Percentiles rank a stretch among this genome's conserved stretches.
Conservation (phyloP, 2,329 filamentous ascomycete genomes). For the Aspergillus fructus region DNA sequence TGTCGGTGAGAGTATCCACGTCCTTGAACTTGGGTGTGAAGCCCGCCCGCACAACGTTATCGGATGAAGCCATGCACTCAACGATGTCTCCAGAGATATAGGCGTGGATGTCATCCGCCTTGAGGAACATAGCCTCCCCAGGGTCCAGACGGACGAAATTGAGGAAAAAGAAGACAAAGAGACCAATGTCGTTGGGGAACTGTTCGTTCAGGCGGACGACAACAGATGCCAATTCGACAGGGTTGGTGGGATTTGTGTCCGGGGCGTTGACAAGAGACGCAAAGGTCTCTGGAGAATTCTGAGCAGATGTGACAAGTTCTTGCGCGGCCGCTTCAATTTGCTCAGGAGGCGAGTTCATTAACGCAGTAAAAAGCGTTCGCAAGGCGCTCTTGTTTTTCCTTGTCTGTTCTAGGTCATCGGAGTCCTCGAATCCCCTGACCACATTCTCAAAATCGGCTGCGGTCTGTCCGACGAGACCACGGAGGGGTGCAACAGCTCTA, state of each 20-base stretch:
- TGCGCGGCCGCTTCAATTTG: constrained; percentile 65
- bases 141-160: constrained; percentile 87
- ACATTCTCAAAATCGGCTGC: constrained; percentile 57
- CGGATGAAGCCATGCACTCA: constrained; percentile 98
- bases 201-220: constrained; percentile 75
- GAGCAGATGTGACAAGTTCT: constrained; percentile 69
- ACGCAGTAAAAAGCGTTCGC: constrained; percentile 68
- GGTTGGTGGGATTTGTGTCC: constrained; percentile 36
- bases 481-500: constrained; percentile 62
- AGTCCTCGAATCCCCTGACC: constrained; percentile 57
- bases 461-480: constrained; percentile 57
- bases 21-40: constrained; percentile 99
- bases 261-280: constrained; percentile 52
- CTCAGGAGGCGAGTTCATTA: constrained; percentile 76
- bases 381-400: constrained; percentile 75
- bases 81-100: constrained; percentile 80
- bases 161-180: constrained; percentile 95
- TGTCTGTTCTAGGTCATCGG: constrained; percentile 44
- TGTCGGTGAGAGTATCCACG: constrained; percentile 79
- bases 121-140: constrained; percentile 93
- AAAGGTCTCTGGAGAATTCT: constrained; percentile 68
- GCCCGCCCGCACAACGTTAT: constrained; percentile 95
- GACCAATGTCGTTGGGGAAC: constrained; percentile 85
- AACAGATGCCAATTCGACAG: constrained; percentile 70
- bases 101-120: constrained; percentile 95